These are phyloP conservation scores for Avena eriantha DNA, from an alignment of 176 grass and related monocot species.

Conservation along the genomic window DNA sequence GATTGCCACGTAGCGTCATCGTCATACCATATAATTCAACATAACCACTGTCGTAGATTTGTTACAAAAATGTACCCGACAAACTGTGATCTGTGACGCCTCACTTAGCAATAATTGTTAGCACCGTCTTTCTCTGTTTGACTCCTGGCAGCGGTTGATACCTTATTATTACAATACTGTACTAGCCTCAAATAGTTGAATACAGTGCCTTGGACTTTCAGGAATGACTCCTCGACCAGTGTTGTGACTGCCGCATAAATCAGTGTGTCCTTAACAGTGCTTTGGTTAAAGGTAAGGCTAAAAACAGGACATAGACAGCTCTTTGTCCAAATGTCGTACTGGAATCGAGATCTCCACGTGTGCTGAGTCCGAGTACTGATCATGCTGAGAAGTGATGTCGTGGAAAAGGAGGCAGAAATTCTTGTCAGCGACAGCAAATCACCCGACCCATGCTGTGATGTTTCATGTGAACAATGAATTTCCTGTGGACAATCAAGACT, in stretches of 20 bases:
- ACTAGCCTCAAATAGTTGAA: not conserved
- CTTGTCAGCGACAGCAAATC: conserved; percentile 23
- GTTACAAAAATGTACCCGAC: not conserved
- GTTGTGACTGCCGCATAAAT: not conserved
- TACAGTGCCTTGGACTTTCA: not conserved
- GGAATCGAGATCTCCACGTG: not conserved
- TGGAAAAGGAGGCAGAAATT: conserved; percentile 35
- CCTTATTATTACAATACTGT: not conserved
- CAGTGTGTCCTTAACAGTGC: conserved; percentile 24
- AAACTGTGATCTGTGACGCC: not conserved
- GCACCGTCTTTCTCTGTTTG: not conserved
- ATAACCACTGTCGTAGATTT: not conserved
- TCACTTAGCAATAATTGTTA: not conserved
- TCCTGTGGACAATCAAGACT: conserved; percentile 28
- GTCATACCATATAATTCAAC: not conserved
- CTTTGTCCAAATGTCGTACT: conserved; percentile 18
- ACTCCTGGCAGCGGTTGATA: not conserved
- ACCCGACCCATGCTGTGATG: conserved; percentile 7
- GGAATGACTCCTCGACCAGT: not conserved
- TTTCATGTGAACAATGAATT: conserved; percentile 1
- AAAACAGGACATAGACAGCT: not conserved
- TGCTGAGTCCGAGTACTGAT: not conserved
- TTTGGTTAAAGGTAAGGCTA: conserved; percentile 33
- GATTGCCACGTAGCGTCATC: no score
- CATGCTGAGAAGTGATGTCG: conserved; percentile 5